phyloP scores from a whole-genome alignment of 805 yeast species.

The fission yeast (Schizosaccharomyces pombe) region DNA sequence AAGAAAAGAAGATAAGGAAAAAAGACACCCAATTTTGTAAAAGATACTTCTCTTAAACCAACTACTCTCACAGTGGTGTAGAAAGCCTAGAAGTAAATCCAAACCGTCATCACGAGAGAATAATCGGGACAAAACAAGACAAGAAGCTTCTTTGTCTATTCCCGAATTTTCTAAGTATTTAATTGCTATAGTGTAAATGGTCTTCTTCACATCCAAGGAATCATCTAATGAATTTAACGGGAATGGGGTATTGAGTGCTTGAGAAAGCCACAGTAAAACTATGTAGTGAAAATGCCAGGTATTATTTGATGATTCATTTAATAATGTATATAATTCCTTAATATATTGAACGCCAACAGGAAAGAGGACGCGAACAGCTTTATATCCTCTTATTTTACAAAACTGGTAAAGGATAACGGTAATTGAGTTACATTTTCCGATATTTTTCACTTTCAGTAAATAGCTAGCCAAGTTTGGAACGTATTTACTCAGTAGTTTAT shows the following conservation, averaged over 20 bases:
- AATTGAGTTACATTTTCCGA: not conserved
- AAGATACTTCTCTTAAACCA: not conserved
- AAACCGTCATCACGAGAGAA: not conserved
- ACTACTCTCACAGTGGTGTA: not conserved
- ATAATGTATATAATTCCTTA: not conserved
- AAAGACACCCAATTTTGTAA: not conserved
- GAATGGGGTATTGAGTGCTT: not conserved
- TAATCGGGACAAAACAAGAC: not conserved
- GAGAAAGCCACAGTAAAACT: not conserved
- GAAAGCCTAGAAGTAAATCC: not conserved
- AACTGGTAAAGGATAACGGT: not conserved
- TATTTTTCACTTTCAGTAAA: too few species aligned
- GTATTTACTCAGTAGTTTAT: not conserved
- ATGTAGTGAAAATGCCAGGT: not conserved
- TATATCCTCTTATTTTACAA: not conserved
- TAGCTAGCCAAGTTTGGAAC: not conserved
- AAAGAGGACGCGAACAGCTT: not conserved
- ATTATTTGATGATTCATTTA: not conserved
- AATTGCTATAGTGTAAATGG: not conserved
- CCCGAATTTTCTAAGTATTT: not conserved
- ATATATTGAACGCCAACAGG: not conserved
- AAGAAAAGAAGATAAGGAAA: not conserved
- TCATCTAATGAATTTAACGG: not conserved
- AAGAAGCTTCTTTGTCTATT: not conserved
- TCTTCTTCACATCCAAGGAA: not conserved